Percentiles rank a stretch among this genome's conserved stretches.
Evolutionary conservation across 176 grass and related monocot species (phyloP).

Genomic region (Ensete ventricosum): DNA sequence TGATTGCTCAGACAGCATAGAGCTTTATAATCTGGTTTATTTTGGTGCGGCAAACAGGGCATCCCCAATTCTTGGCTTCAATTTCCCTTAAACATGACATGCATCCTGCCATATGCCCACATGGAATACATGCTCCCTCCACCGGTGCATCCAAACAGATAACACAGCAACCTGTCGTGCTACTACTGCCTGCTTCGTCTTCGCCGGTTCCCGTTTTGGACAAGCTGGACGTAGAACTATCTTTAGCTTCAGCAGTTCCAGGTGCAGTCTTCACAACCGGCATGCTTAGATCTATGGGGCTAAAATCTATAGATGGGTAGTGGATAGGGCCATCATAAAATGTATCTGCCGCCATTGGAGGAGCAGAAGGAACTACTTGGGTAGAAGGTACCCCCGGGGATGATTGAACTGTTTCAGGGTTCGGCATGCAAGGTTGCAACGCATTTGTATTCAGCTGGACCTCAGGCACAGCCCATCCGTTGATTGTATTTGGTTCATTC

Average conservation of each 20-base stretch:
- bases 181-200: constrained; percentile 7
- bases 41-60: constrained; percentile 81
- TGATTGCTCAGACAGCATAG: constrained; percentile 67
- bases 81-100: constrained; percentile 91
- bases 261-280: background rate
- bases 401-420: constrained; percentile 15
- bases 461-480: constrained; percentile 50
- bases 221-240: constrained; percentile 4
- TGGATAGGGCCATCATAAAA: constrained; percentile 55
- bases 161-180: constrained; percentile 44
- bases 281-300: constrained; percentile 39
- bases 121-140: constrained; percentile 92
- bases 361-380: constrained; percentile 53
- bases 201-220: constrained; percentile 21
- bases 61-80: constrained; percentile 71
- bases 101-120: constrained; percentile 96
- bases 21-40: constrained; percentile 79
- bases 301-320: constrained; percentile 71
- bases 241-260: background rate
- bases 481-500: constrained; percentile 40
- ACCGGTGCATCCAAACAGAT: constrained; percentile 90
- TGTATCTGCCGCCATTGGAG: constrained; percentile 47
- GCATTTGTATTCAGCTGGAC: constrained; percentile 32
- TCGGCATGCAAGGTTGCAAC: constrained; percentile 12
- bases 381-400: constrained; percentile 20